Percentiles rank a stretch among this genome's conserved stretches.
phyloP scores from a whole-genome alignment of 1,284 basidiomycete species.

The Fomitopsis pinicola region DNA sequence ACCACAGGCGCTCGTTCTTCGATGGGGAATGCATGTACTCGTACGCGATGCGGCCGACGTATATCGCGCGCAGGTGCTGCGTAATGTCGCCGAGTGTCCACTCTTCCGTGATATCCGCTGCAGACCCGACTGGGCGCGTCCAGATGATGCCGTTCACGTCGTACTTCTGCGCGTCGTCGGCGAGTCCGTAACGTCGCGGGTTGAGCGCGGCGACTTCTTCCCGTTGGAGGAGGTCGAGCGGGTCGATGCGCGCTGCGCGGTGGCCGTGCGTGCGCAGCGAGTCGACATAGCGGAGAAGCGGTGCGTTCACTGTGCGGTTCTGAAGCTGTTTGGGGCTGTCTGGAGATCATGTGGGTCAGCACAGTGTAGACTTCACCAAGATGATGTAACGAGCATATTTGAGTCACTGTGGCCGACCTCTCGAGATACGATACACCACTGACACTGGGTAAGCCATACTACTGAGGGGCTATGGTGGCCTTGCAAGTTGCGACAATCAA shows the following conservation, averaged over 20 bases:
- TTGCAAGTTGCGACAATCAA: no score
- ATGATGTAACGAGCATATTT: no score
- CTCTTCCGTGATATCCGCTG: slow-evolving; percentile 44
- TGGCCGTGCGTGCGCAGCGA: slow-evolving; percentile 78
- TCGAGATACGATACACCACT: no score
- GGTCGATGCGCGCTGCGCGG: slow-evolving; percentile 80
- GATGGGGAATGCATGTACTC: slow-evolving; percentile 87
- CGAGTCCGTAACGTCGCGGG: slow-evolving; percentile 73
- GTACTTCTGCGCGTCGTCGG: slow-evolving; percentile 48
- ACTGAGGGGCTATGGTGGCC: no score
- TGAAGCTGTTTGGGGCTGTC: slow-evolving; percentile 72
- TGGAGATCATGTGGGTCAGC: no score
- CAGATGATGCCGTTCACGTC: slow-evolving; percentile 80
- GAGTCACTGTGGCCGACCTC: no score
- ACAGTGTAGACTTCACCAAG: no score
- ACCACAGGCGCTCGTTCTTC: slow-evolving; percentile 81
- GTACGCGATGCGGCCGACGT: slow-evolving; percentile 82
- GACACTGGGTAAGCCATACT: no score
- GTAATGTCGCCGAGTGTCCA: slow-evolving; percentile 73
- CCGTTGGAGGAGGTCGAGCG: slow-evolving; percentile 79
- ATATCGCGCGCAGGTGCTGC: slow-evolving; percentile 64
- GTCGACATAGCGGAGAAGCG: slow-evolving; percentile 84
- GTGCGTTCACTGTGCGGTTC: slow-evolving; percentile 73
- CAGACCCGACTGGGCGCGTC: slow-evolving; percentile 49
- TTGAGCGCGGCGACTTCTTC: slow-evolving; percentile 82